phyloP scores from a whole-genome alignment of 2,329 filamentous ascomycete genomes.

The Cytospora leucostoma region DNA sequence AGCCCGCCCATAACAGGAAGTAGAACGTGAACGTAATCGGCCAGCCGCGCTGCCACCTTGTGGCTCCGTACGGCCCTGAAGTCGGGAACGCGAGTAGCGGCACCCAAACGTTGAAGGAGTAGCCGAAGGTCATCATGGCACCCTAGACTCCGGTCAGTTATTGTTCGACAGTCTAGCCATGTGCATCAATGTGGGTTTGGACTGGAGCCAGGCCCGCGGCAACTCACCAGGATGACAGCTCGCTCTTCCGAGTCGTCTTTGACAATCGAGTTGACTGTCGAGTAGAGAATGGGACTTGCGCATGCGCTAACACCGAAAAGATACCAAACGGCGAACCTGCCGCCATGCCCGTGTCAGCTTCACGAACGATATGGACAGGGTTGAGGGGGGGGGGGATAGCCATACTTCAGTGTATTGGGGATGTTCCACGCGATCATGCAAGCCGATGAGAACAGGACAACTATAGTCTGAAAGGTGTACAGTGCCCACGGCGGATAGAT shows the following conservation, averaged over 20 bases:
- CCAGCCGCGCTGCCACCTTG: conserved; percentile 51
- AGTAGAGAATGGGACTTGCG: conserved; percentile 45
- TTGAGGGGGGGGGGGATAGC: conserved; percentile 24
- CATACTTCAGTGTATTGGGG: conserved; percentile 49
- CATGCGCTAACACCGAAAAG: conserved; percentile 43
- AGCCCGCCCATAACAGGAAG: conserved; percentile 46
- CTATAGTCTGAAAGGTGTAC: conserved; percentile 44
- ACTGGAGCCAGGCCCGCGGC: neutral
- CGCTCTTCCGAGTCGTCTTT: conserved; percentile 44
- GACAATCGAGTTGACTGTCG: conserved; percentile 46
- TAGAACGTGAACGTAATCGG: conserved; percentile 49
- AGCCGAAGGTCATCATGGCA: conserved; percentile 49
- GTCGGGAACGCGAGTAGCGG: conserved; percentile 46
- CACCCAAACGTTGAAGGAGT: conserved; percentile 49
- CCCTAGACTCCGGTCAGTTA: conserved; percentile 34
- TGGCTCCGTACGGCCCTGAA: conserved; percentile 43
- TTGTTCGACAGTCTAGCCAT: neutral
- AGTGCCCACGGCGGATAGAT: conserved; percentile 53
- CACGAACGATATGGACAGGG: neutral
- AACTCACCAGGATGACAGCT: conserved; percentile 40
- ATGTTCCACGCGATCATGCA: conserved; percentile 53
- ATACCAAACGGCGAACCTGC: conserved; percentile 46
- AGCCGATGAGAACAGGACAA: conserved; percentile 46
- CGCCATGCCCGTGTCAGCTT: conserved; percentile 15
- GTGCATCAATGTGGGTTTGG: neutral